Evolutionary conservation across 31 red algal genomes (phyloP), one percentile per base, ranked within the genome.

Genomic region (Odonthalia washingtoniensis): DNA sequence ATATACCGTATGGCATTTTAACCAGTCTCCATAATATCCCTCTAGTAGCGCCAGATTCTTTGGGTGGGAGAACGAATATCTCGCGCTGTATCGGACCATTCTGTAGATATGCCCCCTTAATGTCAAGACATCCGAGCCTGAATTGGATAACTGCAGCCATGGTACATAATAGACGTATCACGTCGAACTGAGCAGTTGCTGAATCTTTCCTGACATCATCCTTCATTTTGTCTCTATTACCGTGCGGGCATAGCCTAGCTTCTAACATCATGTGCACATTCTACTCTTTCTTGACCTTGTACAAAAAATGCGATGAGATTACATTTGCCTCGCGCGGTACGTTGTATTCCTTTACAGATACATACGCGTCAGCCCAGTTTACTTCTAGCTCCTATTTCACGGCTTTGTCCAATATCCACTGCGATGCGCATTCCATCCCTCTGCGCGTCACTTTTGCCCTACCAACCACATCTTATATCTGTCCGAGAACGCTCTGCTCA

Each of bases 401-500:
- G 3, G 36, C 81, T 34, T 72, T 72, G 37, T 84, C 81, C 3
- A 72, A 16, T 73, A 84, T 45, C 81, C 65, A 84, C 45, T 36
- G 43, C 28, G 81, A 66, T 84, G 81, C 81, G 16, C 34, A 70
- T 33, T 84, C 81, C 42, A 84, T 82, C 36, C 67, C 42, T 40
- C 39, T 82, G 4, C 78, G 3, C 3, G 49, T 67, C 14, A 82
- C 57, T 67, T 64, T 24, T 14, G 2, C 40, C 3, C 6, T 12
- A 4, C 78, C 78, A 35, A 14, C 44, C 12, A 41, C 34, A 5
- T 82, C 5, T 21, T 40, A 67, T 5, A 82, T 38, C 3, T 67
- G 46, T 24, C 67, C 9, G 2, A 82, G 52, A 3, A 66, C 57
- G 3, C 5, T 68, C 6, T 82, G 52, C 4, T 82, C 78, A 42